These are phyloP conservation scores for Penicillium antarcticum DNA, from an alignment of 495 filamentous ascomycete species.

Conservation along the genomic window DNA sequence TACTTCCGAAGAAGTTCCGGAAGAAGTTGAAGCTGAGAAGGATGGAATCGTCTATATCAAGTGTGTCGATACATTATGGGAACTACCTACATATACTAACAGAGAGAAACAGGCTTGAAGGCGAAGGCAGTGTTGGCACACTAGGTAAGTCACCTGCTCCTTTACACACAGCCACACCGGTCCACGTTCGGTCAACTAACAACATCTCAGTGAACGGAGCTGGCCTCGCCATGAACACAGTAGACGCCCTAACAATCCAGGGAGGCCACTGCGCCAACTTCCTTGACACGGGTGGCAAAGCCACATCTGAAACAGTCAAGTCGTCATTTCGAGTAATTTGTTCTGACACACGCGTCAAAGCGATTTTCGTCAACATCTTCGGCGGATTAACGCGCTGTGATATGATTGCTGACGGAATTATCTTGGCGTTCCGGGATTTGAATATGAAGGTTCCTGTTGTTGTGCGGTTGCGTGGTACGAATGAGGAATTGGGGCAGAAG, in stretches of 20 bases:
- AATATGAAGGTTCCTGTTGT: constrained; percentile 71
- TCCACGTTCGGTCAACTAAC: neutral
- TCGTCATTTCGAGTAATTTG: constrained; percentile 70
- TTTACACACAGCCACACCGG: neutral
- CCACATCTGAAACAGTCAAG: constrained; percentile 80
- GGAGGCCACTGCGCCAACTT: constrained; percentile 74
- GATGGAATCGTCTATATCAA: constrained; percentile 73
- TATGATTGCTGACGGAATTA: constrained; percentile 84
- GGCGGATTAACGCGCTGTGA: constrained; percentile 80
- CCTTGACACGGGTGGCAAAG: constrained; percentile 87
- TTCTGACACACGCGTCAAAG: constrained; percentile 65
- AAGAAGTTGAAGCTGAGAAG: constrained; percentile 64
- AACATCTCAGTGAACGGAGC: constrained; percentile 68
- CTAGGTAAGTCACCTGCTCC: constrained; percentile 36
- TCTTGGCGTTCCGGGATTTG: constrained; percentile 73
- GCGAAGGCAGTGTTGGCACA: constrained; percentile 62
- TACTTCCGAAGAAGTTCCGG: constrained; percentile 45
- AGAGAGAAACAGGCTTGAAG: constrained; percentile 31
- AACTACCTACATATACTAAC: constrained; percentile 2
- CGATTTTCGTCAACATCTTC: constrained; percentile 88
- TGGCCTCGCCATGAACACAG: constrained; percentile 89
- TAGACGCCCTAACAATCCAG: constrained; percentile 68
- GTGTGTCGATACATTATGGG: constrained; percentile 19
- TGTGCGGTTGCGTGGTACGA: constrained; percentile 79
- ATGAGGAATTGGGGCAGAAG: constrained; percentile 71